These are phyloP conservation scores for Westerdykella aurantiaca DNA, from an alignment of 2,329 filamentous ascomycete species.

Conservation along the genomic window DNA sequence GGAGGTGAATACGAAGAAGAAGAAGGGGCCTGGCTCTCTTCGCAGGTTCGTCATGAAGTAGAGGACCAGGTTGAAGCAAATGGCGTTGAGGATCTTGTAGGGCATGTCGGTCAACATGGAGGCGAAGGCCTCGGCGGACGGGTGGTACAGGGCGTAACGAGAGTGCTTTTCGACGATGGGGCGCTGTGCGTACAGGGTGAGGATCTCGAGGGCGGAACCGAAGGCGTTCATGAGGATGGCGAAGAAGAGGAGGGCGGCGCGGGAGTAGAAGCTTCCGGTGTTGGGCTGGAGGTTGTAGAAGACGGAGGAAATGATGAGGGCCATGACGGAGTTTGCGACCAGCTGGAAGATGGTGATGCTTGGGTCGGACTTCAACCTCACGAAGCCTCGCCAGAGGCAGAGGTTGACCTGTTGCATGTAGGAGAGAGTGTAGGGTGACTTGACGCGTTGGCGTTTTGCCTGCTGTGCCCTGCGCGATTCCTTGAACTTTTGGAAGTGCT, in stretches of 20 bases:
- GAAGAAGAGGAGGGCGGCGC: slow-evolving; percentile 80
- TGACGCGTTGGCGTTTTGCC: slow-evolving; percentile 49
- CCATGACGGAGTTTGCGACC: slow-evolving; percentile 68
- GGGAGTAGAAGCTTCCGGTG: slow-evolving; percentile 70
- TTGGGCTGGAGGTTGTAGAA: slow-evolving; percentile 67
- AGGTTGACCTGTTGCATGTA: slow-evolving; percentile 69
- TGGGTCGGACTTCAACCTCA: slow-evolving; percentile 69
- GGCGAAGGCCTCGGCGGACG: slow-evolving; percentile 78
- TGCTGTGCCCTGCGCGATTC: slow-evolving; percentile 44
- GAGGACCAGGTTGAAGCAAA: slow-evolving; percentile 71
- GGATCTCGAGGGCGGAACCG: slow-evolving; percentile 72
- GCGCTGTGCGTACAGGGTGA: slow-evolving; percentile 81
- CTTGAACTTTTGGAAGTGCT: slow-evolving; percentile 42
- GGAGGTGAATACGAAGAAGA: slow-evolving; percentile 75
- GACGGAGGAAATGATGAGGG: slow-evolving; percentile 69
- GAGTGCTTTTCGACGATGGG: slow-evolving; percentile 88
- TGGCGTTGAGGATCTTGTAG: slow-evolving; percentile 68
- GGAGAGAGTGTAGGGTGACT: slow-evolving; percentile 79
- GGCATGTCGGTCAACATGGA: slow-evolving; percentile 85
- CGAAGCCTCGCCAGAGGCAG: slow-evolving; percentile 75
- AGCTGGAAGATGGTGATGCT: slow-evolving; percentile 63
- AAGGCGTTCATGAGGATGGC: slow-evolving; percentile 84
- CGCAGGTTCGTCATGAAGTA: slow-evolving; percentile 86
- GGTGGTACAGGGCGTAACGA: slow-evolving; percentile 83
- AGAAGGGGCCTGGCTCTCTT: slow-evolving; percentile 69